phyloP scores from a whole-genome alignment of 768 basidiomycete genomes.

The Russula brevipes region DNA sequence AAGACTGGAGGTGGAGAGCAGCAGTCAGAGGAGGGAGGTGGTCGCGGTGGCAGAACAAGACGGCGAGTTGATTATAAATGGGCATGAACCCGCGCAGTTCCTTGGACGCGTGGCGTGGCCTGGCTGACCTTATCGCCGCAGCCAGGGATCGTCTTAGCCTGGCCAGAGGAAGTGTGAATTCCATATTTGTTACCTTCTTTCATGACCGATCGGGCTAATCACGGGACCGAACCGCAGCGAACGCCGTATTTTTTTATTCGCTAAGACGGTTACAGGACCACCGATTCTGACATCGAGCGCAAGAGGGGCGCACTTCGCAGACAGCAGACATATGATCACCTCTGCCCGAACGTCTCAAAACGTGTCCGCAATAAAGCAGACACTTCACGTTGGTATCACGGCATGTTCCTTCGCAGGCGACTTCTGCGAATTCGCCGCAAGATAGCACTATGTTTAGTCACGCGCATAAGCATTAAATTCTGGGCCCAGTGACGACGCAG shows the following conservation, averaged over 20 bases:
- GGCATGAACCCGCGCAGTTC: neutral
- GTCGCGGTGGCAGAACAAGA: conserved; percentile 1
- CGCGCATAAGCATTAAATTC: neutral
- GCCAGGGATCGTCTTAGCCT: neutral
- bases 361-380: neutral
- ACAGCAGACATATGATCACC: too few relatives aligned
- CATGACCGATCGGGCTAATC: neutral
- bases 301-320: too few relatives aligned
- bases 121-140: neutral
- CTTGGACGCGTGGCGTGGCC: neutral
- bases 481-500: neutral
- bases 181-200: neutral
- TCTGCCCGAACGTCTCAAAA: neutral
- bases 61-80: neutral
- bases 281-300: too few relatives aligned
- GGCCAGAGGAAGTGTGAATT: neutral
- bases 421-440: neutral
- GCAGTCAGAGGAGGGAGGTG: neutral
- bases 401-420: too few relatives aligned
- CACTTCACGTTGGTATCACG: neutral
- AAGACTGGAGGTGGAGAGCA: neutral
- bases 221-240: neutral
- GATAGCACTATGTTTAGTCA: neutral
- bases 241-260: neutral
- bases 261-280: neutral